Base-by-base conservation (phyloP, 2,329 filamentous ascomycete species). In the Purpureocillium takamizusanense region DNA sequence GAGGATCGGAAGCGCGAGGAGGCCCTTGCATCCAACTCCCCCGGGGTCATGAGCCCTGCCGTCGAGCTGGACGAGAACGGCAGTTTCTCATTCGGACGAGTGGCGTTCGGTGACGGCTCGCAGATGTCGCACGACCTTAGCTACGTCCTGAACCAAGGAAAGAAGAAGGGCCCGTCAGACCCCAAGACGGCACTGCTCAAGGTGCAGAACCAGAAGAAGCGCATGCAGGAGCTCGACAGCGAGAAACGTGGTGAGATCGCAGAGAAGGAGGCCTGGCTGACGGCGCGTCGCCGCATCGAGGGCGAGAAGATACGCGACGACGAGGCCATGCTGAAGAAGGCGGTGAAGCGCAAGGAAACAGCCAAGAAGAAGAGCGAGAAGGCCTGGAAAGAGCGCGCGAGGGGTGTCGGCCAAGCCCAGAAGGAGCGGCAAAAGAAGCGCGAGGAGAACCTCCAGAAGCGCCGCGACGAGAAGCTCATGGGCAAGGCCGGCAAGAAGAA, bases 221-320 rank as follows among this genome's bases (percentile, higher is more conserved):
- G 88, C 21, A 66, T 97, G 23, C 74, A 80, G 33, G 74, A 69
- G 21, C 76, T 95, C 53, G 84, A 90, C 51, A 77, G 82, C 1
- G 76, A 78, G 48, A 94, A 95, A 66, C 83, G 84, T 40, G 81
- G 81, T 44, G 86, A 94, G 42, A 82, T 97, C 33, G 80, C 88
- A 43, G 86, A 95, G 62, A 97, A 97, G 69, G 90, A 98, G 53
- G 70, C 81, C 41, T 98, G 92, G 92, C 70, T 95, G 42, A 90
- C 85, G 35, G 92, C 92, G 3, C 83, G 90, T 62, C 86, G 87
- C 62, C 80, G 84, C 17, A 87, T 83, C 2, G 86, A 94, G 58
- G 92, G 92, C 35, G 89, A 95, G 55, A 85, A 86, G 56, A 82
- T 95, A 27, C 80, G 79, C 43, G 88, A 97, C 54, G 87, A 95